Evolutionary conservation across 805 yeast species (phyloP), one percentile per base, ranked within the genome.

Genomic region (Ogataea degrootiae): DNA sequence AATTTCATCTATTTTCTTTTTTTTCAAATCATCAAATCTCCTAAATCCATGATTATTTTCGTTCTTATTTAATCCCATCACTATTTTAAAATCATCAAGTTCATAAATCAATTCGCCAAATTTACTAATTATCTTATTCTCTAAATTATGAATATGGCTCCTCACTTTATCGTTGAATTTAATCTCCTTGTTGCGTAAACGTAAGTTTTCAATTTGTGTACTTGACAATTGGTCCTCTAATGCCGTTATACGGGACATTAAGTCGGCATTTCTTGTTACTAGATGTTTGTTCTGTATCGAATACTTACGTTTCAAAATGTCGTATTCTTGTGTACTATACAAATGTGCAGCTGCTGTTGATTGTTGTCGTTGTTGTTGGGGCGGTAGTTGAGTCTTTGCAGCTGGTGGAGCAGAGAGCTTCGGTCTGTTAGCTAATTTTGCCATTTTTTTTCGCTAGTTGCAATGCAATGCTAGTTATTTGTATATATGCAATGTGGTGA

Each of bases 181-280:
- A 4, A 56, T 53, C 26, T 57, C 56, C 29, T 50, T 50, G 31
- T 61, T 59, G 29, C 55, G 55, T n/a, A 56, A 37, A 44, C 42
- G 61, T 64, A 51, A 54, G 50, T 55, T 65, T 50, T 65, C 61
- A 34, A 55, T 47, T 29, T 61, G 59, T 1, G 52, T 38, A 5
- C 41, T 44, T 31, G 57, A 49, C 23, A 82, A 60, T 48, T 71
- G 75, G 12, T 65, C 59, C 60, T 83, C 88, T 60, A 85, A 61
- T 29, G 74, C 79, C 4, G 74, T 62, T 23, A 84, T 68, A 52
- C 71, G 77, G 36, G 73, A 60, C 71, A 75, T 69, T 59, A 83
- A 66, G 21, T 71, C 60, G 3, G 84, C 74, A 59, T 81, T 83
- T 43, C 74, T 76, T 51, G 73, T 77, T 1, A 87, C 87, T 26